phyloP scores from a whole-genome alignment of 805 yeast genomes.

The Candida loeiensis region DNA sequence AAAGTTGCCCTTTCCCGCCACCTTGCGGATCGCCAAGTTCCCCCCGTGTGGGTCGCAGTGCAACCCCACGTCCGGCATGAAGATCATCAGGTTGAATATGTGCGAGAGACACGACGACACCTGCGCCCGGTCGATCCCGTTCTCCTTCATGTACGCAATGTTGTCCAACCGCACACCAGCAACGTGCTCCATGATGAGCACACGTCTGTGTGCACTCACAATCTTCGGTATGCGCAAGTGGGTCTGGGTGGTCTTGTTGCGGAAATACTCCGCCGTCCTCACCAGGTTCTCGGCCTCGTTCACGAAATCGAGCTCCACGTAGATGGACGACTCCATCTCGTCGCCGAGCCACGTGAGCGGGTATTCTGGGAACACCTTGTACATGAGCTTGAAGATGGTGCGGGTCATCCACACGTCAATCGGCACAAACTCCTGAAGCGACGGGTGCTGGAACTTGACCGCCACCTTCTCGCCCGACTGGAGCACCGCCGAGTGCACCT shows the following conservation, averaged over 20 bases:
- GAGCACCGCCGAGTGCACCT: conserved; percentile 79
- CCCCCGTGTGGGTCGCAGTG: conserved; percentile 99
- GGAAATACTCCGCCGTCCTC: conserved; percentile 66
- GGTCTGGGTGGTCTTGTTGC: conserved; percentile 52
- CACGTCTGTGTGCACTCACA: conserved; percentile 59
- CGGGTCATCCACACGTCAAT: conserved; percentile 78
- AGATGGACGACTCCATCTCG: conserved; percentile 81
- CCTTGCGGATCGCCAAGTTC: conserved; percentile 73
- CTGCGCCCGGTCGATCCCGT: conserved; percentile 68
- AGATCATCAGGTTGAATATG: conserved; percentile 91
- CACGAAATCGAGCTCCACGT: conserved; percentile 83
- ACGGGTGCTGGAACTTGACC: conserved; percentile 92
- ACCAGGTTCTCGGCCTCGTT: conserved; percentile 82
- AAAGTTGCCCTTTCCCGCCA: conserved; percentile 58
- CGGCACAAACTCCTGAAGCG: conserved; percentile 82
- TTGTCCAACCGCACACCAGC: conserved; percentile 83
- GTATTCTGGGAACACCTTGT: conserved; percentile 84
- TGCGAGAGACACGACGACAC: conserved; percentile 86
- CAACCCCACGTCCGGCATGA: conserved; percentile 84
- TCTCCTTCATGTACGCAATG: conserved; percentile 53
- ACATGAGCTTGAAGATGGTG: conserved; percentile 69
- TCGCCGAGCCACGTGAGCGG: conserved; percentile 95
- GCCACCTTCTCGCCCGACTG: conserved; percentile 73
- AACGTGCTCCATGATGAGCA: conserved; percentile 84
- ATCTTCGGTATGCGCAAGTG: conserved; percentile 80